A percentile compares a stretch with the other conserved stretches of the same genome.
Evolutionary conservation across 306 rosid species (phyloP).

Genomic region (Dalbergia cochinchinensis): DNA sequence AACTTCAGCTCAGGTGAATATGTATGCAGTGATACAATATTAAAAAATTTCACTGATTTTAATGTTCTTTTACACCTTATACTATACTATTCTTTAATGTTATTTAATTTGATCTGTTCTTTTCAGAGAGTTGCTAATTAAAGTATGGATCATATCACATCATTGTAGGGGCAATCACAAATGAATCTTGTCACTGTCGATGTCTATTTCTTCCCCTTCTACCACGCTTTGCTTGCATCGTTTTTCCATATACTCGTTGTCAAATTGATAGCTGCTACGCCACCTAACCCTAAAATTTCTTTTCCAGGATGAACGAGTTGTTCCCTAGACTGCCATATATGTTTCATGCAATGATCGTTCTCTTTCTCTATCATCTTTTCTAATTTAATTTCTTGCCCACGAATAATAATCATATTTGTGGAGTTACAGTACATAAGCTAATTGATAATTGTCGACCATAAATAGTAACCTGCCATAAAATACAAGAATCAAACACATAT

Average conservation of each 20-base stretch:
- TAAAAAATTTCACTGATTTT: constrained; percentile 28
- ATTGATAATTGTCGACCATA: no score
- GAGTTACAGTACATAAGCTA: no score
- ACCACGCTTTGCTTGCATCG: constrained; percentile 37
- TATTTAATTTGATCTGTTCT: constrained; percentile 17
- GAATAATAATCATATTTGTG: no score
- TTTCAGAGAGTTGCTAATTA: constrained; percentile 19
- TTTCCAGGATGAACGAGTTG: constrained; percentile 40
- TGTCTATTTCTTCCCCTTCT: constrained; percentile 37
- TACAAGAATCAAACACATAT: no score
- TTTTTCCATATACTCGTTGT: constrained; percentile 39
- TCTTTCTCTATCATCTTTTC: constrained; percentile 20
- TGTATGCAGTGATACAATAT: constrained; percentile 12
- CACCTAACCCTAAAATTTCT: constrained; percentile 18
- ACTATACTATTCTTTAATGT: no score
- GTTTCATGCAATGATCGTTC: constrained; percentile 21
- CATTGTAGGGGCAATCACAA: constrained; percentile 7
- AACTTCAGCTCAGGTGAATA: constrained; percentile 44
- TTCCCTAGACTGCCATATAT: constrained; percentile 25
- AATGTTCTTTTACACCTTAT: constrained; percentile 19
- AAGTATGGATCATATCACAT: constrained; percentile 44
- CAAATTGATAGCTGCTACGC: constrained; percentile 34
- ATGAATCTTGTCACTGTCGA: constrained; percentile 45
- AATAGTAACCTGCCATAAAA: no score
- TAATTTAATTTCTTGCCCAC: background rate